Evolutionary conservation across 176 grass and related monocot genomes (phyloP), one percentile per base, ranked within the genome.

Genomic region (Lolium perenne): DNA sequence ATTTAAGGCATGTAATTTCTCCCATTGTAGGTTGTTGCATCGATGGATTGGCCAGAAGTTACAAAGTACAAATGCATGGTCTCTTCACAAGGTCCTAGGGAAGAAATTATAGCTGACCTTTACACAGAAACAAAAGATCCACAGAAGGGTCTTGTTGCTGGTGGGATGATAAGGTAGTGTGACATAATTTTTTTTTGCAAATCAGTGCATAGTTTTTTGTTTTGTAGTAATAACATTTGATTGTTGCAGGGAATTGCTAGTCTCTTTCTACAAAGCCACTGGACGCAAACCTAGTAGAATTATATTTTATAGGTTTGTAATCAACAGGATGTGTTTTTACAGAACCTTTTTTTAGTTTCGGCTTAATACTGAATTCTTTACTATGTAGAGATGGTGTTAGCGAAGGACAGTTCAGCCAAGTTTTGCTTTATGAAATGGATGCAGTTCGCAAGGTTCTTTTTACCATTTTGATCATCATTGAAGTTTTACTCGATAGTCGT

Each of bases 331-430:
- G 26, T 51, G 15, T 32, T 74, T 74, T 18, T 84, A 54, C 29
- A 76, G 59, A 51, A 6, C 21, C 25, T 50, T 71, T 56, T 55
- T 17, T 13, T 72, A 43, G 64, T 71, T 22, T 59, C 2, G 10
- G 10, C 46, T 82, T 78, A 40, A 74, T 82, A 41, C 2, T 76
- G 2, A 38, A 80, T 82, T 68, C 47, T 65, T 79, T n/a, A 21
- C 72, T 74, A 58, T 90, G 78, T 71, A 95, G 96, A 58, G 93
- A 98, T 91, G 96, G 96, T 54, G 93, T 98, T 1, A 98, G 96
- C 8, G 93, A 98, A 63, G 91, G 93, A 3, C 93, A 95, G 69
- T 98, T 98, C 57, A 87, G 71, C 38, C 80, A 98, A 57, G 90
- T 98, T 23, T 81, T 98, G 69, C 87, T 95, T 17, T 83, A 89